Evolutionary conservation across 163 green algal species (phyloP).

Genomic region (Scenedesmus sp.): DNA sequence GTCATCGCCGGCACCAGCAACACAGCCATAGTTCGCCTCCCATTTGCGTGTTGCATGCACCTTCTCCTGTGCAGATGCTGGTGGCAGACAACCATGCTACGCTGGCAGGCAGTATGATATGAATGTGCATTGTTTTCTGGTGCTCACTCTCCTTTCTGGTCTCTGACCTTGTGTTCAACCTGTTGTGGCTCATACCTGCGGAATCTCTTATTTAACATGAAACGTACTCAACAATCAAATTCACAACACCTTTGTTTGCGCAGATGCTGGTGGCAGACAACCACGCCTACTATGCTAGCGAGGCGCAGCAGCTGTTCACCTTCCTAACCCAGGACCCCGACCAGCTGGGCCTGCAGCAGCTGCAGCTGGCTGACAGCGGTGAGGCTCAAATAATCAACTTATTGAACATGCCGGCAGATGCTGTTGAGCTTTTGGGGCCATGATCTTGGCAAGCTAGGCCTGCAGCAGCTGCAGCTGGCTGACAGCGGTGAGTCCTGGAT

Average conservation of each 20-base stretch:
- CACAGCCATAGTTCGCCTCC: neutral
- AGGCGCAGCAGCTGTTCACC: neutral
- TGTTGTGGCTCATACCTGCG: too few relatives aligned
- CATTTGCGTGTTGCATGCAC: neutral
- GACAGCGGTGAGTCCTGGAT: neutral
- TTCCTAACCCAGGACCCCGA: neutral
- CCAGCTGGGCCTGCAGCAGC: neutral
- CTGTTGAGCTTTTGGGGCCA: neutral
- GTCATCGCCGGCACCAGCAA: too few relatives aligned
- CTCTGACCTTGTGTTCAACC: too few relatives aligned
- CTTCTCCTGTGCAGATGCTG: neutral
- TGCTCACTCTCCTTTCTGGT: too few relatives aligned
- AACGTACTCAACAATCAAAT: too few relatives aligned
- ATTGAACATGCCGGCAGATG: neutral
- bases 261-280: slow-evolving; percentile 7
- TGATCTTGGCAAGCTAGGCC: neutral
- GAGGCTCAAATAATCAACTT: neutral
- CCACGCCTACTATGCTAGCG: neutral
- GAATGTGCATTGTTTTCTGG: too few relatives aligned
- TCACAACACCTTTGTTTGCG: neutral
- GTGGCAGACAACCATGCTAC: too few relatives aligned
- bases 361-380: slow-evolving; percentile 13
- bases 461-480: neutral
- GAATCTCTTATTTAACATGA: too few relatives aligned
- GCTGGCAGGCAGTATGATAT: too few relatives aligned